phyloP scores from a whole-genome alignment of 2,329 filamentous ascomycete species.

The Sporothrix pseudoabietina region DNA sequence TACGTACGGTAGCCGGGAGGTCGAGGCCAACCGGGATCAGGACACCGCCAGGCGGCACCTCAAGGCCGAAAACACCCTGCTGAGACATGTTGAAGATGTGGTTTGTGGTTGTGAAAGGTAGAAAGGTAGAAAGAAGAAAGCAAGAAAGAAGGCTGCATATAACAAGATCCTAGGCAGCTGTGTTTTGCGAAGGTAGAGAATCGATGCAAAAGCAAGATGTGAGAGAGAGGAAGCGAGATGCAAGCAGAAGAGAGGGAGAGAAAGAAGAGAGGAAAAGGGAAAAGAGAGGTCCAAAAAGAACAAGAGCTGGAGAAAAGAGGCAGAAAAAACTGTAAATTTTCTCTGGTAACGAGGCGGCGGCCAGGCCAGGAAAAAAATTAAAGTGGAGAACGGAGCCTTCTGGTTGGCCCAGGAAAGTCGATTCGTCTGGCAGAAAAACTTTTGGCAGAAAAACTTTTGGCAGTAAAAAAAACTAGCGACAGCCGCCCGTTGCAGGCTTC shows the following conservation, averaged over 20 bases:
- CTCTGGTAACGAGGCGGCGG: slow-evolving; percentile 8
- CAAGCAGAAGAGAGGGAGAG: slow-evolving; percentile 22
- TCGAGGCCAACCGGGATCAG: slow-evolving; percentile 77
- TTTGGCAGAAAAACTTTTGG: background rate
- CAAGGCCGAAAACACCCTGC: slow-evolving; percentile 73
- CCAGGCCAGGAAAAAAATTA: slow-evolving; percentile 33
- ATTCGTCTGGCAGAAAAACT: slow-evolving; percentile 21
- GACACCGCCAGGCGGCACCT: slow-evolving; percentile 82
- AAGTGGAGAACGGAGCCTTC: slow-evolving; percentile 24
- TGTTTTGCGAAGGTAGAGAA: background rate
- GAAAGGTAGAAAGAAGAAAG: slow-evolving; percentile 2
- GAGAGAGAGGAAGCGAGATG: slow-evolving; percentile 38
- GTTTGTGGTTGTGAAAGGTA: background rate
- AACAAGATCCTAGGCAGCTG: slow-evolving; percentile 19
- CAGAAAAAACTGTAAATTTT: slow-evolving; percentile 33
- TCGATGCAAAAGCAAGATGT: background rate
- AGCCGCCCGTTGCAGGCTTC: slow-evolving; percentile 1
- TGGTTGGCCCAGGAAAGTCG: slow-evolving; percentile 34
- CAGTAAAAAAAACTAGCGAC: slow-evolving; percentile 1
- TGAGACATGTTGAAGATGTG: slow-evolving; percentile 33
- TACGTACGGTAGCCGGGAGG: slow-evolving; percentile 80
- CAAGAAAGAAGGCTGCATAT: slow-evolving; percentile 26
- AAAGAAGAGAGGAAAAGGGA: slow-evolving; percentile 38
- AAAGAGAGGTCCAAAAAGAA: slow-evolving; percentile 25
- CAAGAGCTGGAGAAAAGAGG: slow-evolving; percentile 12